Evolutionary conservation across 78 protist genomes (phyloP), one percentile per base, ranked within the genome.

Genomic region (Pigoraptor vietnamica): DNA sequence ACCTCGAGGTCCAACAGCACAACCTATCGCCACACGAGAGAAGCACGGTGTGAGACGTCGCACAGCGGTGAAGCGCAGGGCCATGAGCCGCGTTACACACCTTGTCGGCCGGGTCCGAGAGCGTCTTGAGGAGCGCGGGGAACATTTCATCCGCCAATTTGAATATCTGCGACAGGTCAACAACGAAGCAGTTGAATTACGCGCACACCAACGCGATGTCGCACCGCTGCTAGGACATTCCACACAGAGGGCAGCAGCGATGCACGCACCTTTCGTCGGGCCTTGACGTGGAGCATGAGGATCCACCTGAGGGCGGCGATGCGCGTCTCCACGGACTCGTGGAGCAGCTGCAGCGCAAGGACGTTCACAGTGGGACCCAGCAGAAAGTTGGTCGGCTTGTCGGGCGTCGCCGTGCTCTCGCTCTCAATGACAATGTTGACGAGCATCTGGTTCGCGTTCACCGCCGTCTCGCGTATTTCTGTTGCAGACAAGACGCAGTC

Each of bases 221-320:
- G n/a, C n/a, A n/a, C n/a, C n/a, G n/a, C n/a, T n/a, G n/a, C n/a
- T n/a, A n/a, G n/a, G n/a, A n/a, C n/a, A n/a, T n/a, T n/a, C n/a
- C 9, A 83, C 24, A 83, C 38, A 83, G 24, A 83, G 24, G 23
- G 38, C 9, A 24, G 9, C 2, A 83, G 35, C 38, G 35, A 83
- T 35, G 38, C 23, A 9, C 90, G 40, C 23, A 95, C 92, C 34
- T 93, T 90, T 24, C 55, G 39, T 10, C 91, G 91, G 23, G 88
- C 38, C 83, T 94, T 94, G 24, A 39, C 67, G 89, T 93, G 95
- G 24, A 96, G 55, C 92, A 93, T 93, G 10, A 96, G 87, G 35
- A 96, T 56, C 97, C 97, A 96, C n/a, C 67, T 36, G 14, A 96
- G 87, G 23, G 95, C 94, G 25, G 95, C 92, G 23, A 93, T 23